Evolutionary conservation across 257 asterid genomes (phyloP).

Genomic region (Nyctanthes arbortristis): DNA sequence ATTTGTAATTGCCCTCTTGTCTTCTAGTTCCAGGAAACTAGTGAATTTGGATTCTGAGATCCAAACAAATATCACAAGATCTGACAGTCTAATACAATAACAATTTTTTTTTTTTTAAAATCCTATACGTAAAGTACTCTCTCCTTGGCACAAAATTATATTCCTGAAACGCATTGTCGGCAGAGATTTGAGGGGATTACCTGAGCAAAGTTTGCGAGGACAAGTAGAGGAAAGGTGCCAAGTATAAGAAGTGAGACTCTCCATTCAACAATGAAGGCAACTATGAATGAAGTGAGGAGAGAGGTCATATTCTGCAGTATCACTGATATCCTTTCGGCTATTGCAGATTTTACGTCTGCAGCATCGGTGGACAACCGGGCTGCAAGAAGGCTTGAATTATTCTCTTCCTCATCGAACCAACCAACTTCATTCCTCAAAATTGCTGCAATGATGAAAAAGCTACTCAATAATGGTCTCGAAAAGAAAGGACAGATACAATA

Average conservation of each 20-base stretch:
- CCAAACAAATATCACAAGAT: constrained; percentile 23
- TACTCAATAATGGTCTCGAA: too few species aligned
- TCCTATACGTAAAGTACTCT: background rate
- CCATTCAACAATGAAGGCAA: constrained; percentile 96
- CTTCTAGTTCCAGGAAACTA: constrained; percentile 40
- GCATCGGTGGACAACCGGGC: constrained; percentile 91
- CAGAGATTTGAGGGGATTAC: constrained; percentile 41
- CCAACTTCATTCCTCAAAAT: constrained; percentile 95
- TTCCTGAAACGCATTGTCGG: background rate
- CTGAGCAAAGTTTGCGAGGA: constrained; percentile 99
- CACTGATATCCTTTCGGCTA: constrained; percentile 96
- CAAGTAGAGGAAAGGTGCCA: constrained; percentile 89
- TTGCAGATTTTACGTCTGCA: constrained; percentile 95
- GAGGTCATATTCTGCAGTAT: constrained; percentile 96
- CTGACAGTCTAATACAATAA: background rate
- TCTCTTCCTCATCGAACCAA: constrained; percentile 98
- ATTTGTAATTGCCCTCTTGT: constrained; percentile 42
- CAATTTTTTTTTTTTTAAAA: too few species aligned
- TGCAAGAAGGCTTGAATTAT: constrained; percentile 88
- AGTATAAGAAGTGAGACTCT: constrained; percentile 87
- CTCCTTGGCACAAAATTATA: too few species aligned
- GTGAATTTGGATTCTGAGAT: constrained; percentile 44
- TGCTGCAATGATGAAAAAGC: constrained; percentile 41
- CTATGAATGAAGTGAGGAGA: constrained; percentile 93
- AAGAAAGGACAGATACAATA: too few species aligned